Conservation (phyloP, 169 alveolate species). For the Cryptosporidium tyzzeri region DNA sequence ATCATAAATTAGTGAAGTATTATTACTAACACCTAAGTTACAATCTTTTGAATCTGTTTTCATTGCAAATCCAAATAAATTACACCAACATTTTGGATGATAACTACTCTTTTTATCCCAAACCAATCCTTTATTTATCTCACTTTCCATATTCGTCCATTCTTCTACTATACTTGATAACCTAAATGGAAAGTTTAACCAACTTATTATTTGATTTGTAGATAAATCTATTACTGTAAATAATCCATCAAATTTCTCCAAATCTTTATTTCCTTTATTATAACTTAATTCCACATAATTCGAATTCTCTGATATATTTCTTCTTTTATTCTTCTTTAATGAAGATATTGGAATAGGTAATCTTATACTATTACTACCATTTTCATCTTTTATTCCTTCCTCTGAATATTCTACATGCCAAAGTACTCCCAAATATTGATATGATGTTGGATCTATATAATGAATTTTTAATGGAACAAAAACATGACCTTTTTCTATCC, state of each 20-base stretch:
- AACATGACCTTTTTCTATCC: slow-evolving; percentile 42
- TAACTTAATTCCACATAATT: background rate
- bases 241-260: slow-evolving; percentile 45
- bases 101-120: slow-evolving; percentile 53
- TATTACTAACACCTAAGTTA: background rate
- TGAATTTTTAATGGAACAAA: slow-evolving; percentile 62
- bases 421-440: slow-evolving; percentile 63
- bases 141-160: slow-evolving; percentile 33
- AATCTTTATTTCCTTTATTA: background rate
- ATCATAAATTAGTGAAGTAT: slow-evolving; percentile 33
- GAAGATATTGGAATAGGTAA: slow-evolving; percentile 47
- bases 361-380: background rate
- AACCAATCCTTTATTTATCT: background rate
- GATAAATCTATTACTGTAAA: slow-evolving; percentile 65
- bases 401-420: slow-evolving; percentile 70
- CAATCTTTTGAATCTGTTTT: slow-evolving; percentile 18
- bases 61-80: slow-evolving; percentile 73
- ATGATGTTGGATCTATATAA: slow-evolving; percentile 60
- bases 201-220: slow-evolving; percentile 39
- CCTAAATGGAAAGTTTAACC: slow-evolving; percentile 63
- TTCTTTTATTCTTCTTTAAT: slow-evolving; percentile 10
- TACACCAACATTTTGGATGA: slow-evolving; percentile 76
- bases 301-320: slow-evolving; percentile 8
- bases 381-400: background rate
- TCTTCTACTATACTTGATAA: slow-evolving; percentile 43